Evolutionary conservation across 2,329 filamentous ascomycete species (phyloP).

Genomic region (Penicillium glabrum): DNA sequence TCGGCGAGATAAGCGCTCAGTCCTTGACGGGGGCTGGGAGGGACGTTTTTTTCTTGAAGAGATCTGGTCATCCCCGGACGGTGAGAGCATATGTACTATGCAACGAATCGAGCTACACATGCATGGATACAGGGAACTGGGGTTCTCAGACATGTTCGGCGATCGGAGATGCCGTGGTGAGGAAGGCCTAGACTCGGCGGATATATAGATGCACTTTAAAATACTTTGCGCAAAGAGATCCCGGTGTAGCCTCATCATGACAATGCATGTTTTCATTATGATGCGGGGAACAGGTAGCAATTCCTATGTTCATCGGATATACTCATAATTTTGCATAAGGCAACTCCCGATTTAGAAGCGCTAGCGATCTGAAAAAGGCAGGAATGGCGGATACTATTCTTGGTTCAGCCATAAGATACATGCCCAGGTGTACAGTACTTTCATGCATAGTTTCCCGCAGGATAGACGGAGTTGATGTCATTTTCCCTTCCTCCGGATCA

Average conservation of each 20-base stretch:
- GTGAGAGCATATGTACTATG: not conserved
- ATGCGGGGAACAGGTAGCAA: not conserved
- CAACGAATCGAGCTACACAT: not conserved
- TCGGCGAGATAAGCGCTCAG: slow-evolving; percentile 24
- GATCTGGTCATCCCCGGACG: not conserved
- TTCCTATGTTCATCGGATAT: not conserved
- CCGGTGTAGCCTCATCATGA: slow-evolving; percentile 18
- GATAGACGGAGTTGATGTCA: not conserved
- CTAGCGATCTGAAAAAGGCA: not conserved
- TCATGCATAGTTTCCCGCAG: not conserved
- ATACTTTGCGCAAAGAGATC: slow-evolving; percentile 2
- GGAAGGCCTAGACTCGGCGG: slow-evolving; percentile 6
- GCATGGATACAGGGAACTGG: not conserved
- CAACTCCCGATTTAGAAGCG: not conserved
- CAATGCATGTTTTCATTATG: slow-evolving; percentile 18
- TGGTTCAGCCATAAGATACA: not conserved
- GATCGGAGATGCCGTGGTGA: not conserved
- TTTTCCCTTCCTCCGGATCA: not conserved
- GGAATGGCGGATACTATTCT: not conserved
- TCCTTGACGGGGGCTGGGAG: not conserved
- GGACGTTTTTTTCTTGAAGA: not conserved
- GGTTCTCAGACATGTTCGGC: not conserved
- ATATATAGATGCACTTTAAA: not conserved
- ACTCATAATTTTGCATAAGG: not conserved
- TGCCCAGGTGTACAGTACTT: too few species aligned